Evolutionary conservation across 192 early-diverging fungal species (phyloP), one percentile per base, ranked within the genome.

Genomic region (Gaertneriomyces semiglobifer): DNA sequence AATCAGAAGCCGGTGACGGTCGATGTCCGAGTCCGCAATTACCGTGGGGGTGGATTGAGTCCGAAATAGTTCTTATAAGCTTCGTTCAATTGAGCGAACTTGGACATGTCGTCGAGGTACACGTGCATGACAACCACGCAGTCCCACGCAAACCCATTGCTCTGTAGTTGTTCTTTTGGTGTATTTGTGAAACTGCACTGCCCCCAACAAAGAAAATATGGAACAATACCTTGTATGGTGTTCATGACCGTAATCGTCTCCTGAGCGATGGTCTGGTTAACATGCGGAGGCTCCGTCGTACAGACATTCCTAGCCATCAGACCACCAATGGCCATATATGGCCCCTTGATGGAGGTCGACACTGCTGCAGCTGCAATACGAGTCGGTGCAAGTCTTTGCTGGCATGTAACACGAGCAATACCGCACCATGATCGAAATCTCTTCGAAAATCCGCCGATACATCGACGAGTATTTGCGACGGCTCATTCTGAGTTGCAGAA

Each of bases 1-100:
- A 65, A 16, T 48, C 7, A 47, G 9, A 60, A 50, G 40, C 25
- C 3, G 25, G 25, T 33, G 25, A 33, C 25, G 25, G 25, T 33
- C 25, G 48, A 65, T 7, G n/a, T n/a, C 58, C 4, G 58, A 8
- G 9, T 16, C 3, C 16, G n/a, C 7, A 39, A 50, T 42, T 78
- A 87, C 86, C 88, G 70, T n/a, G 91, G 81, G 0, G 91, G 81
- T 7, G 91, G 91, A 65, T 91, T 90, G 33, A 85, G 75, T 43
- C 77, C 82, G 65, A 91, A 90, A 58, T 84, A 91, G 2, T 58
- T 66, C 58, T 82, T 82, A 72, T 93, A 93, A 9, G 81, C 74
- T 7, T 44, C 46, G 68, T 93, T 93, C 38, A 93, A 63, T 3
- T 56, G 59, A 1, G 60, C 77, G 72, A 93, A 93, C 40, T 84